Evolutionary conservation across 345 rosid species (phyloP), one percentile per base, ranked within the genome.

Genomic region (Boechera divaricarpa): DNA sequence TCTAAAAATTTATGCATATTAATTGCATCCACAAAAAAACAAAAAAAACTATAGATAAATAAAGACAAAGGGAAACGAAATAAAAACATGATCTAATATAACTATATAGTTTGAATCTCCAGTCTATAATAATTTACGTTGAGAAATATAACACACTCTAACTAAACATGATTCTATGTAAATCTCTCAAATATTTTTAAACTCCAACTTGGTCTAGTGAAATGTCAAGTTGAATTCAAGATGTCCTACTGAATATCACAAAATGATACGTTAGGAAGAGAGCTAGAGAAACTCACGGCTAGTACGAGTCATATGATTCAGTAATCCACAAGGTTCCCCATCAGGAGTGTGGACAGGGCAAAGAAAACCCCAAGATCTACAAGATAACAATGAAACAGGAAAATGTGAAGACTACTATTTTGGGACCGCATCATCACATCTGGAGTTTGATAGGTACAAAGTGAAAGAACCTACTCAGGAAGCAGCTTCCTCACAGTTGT

Each of bases 291-390:
- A 87, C 97, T 92, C 85, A 94, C 98, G 84, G 74, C 97, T 85
- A 70, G 80, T 75, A 82, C 85, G 68, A 21, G 99, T 86, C 98
- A 94, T 92, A 77, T 94, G 99, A 76, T 94, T 94, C 75, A 94
- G 83, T 84, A 95, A 84, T 36, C 98, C 99, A 81, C 99, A 95
- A 35, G 99, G 98, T 76, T 89, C 97, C 31, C 99, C 99, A 88
- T 95, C 98, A 75, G 99, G 99, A 54, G 99, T 95, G 82, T 90
- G 98, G 61, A 92, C 98, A 52, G 98, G 99, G 80, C 99, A 92
- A 79, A 95, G 98, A 78, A 92, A 95, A 63, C 99, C 99, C 98
- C 98, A 95, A 44, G 99, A 92, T 83, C 97, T 92, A 86, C 76
- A 73, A 66, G 69, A 65, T 32, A 49, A 60, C 16, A 75, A 44